Conservation (phyloP, 768 basidiomycete species). For the Epithele typhae region DNA sequence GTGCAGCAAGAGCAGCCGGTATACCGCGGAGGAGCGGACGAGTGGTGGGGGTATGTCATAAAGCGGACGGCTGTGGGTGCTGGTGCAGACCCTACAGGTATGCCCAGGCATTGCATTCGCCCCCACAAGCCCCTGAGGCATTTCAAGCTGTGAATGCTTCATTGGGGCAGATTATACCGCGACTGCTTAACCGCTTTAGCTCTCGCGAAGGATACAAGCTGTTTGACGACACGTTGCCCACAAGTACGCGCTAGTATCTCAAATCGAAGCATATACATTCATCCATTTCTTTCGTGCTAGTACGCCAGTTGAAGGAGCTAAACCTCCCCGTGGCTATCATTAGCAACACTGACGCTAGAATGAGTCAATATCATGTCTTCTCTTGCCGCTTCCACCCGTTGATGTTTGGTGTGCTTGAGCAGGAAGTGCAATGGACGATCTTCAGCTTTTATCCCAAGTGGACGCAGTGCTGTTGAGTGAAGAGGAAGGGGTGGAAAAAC, state of each 20-base stretch:
- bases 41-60: conserved; percentile 82
- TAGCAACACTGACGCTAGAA: conserved; percentile 70
- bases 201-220: conserved; percentile 64
- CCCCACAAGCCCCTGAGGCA: neutral
- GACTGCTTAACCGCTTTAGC: conserved; percentile 64
- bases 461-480: conserved; percentile 65
- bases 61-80: conserved; percentile 69
- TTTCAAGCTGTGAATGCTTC: conserved; percentile 47
- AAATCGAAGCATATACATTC: neutral
- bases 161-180: conserved; percentile 52
- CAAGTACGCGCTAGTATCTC: conserved; percentile 35
- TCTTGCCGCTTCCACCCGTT: neutral
- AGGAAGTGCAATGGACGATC: conserved; percentile 52
- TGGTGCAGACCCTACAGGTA: conserved; percentile 58
- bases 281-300: conserved; percentile 33
- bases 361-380: conserved; percentile 38
- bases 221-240: conserved; percentile 46
- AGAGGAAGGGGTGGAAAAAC: conserved; percentile 67
- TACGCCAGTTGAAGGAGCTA: conserved; percentile 40
- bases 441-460: conserved; percentile 47
- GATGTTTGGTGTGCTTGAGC: neutral
- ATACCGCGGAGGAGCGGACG: conserved; percentile 49
- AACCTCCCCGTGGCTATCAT: conserved; percentile 53
- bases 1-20: conserved; percentile 56
- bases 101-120: conserved; percentile 7